phyloP scores from a whole-genome alignment of 2,329 filamentous ascomycete species.

The Macrophomina phaseolina region DNA sequence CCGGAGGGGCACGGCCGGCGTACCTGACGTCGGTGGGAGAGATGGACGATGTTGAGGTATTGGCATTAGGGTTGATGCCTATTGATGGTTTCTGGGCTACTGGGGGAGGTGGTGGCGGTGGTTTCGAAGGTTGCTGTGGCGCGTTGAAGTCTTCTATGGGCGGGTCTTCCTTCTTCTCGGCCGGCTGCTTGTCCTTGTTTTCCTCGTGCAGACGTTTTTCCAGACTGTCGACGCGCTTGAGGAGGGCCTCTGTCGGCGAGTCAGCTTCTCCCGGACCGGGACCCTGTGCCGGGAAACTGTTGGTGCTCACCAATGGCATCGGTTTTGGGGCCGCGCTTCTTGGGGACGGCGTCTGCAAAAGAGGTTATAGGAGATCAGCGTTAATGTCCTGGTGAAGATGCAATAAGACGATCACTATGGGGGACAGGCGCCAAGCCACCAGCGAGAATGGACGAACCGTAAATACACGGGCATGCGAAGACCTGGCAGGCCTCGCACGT shows the following conservation, averaged over 20 bases:
- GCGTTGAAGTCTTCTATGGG: conserved; percentile 23
- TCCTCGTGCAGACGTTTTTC: conserved; percentile 75
- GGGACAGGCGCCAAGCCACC: conserved; percentile 13
- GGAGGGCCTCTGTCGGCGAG: conserved; percentile 57
- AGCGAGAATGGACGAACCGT: conserved; percentile 63
- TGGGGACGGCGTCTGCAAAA: conserved; percentile 78
- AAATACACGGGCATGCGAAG: conserved; percentile 86
- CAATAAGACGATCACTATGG: conserved; percentile 27
- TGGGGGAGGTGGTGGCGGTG: conserved; percentile 1
- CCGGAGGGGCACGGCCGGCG: background rate
- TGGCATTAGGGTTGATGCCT: conserved; percentile 9
- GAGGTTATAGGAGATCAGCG: conserved; percentile 26
- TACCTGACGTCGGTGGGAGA: conserved; percentile 27
- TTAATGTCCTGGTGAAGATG: conserved; percentile 6
- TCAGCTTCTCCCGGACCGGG: background rate
- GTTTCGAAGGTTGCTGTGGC: conserved; percentile 22
- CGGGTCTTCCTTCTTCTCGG: conserved; percentile 6
- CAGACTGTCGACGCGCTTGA: conserved; percentile 84
- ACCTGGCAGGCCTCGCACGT: conserved; percentile 89
- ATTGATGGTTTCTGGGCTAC: conserved; percentile 16
- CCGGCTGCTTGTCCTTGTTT: conserved; percentile 48
- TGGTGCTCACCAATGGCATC: conserved; percentile 71
- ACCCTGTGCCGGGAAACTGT: conserved; percentile 17
- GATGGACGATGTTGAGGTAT: conserved; percentile 15
- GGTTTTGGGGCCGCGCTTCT: conserved; percentile 88